A percentile compares a stretch with the other conserved stretches of the same genome.
phyloP scores from a whole-genome alignment of 2,329 filamentous ascomycete genomes.

The Pseudogymnoascus sp. region DNA sequence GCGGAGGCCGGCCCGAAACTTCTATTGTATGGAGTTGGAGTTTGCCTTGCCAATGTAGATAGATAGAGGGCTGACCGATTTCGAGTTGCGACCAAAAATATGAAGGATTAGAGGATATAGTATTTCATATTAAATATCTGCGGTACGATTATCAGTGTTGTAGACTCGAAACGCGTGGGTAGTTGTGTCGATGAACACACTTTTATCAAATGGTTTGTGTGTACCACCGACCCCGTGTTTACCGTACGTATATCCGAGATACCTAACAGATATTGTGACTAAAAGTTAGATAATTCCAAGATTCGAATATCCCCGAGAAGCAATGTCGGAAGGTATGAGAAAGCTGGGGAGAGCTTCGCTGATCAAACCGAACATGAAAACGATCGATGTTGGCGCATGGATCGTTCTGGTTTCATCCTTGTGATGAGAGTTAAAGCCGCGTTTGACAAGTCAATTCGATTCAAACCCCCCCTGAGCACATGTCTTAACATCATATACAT shows the following conservation, averaged over 20 bases:
- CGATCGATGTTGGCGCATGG: neutral
- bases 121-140: neutral
- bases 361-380: neutral
- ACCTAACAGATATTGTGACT: neutral
- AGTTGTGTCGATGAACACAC: neutral
- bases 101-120: neutral
- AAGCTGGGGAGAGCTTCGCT: neutral
- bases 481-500: slow-evolving; percentile 5
- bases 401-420: neutral
- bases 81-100: neutral
- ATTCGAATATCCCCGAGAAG: neutral
- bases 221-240: neutral
- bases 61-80: neutral
- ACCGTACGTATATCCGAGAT: neutral
- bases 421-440: neutral
- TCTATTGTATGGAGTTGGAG: neutral
- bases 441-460: neutral
- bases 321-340: neutral
- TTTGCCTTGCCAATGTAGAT: neutral
- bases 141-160: neutral
- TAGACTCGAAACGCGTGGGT: neutral
- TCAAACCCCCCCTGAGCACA: neutral
- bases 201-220: neutral
- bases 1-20: slow-evolving; percentile 1
- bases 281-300: neutral